Conservation (phyloP, 1,284 basidiomycete genomes). For the Cutaneotrichosporon dermatis region DNA sequence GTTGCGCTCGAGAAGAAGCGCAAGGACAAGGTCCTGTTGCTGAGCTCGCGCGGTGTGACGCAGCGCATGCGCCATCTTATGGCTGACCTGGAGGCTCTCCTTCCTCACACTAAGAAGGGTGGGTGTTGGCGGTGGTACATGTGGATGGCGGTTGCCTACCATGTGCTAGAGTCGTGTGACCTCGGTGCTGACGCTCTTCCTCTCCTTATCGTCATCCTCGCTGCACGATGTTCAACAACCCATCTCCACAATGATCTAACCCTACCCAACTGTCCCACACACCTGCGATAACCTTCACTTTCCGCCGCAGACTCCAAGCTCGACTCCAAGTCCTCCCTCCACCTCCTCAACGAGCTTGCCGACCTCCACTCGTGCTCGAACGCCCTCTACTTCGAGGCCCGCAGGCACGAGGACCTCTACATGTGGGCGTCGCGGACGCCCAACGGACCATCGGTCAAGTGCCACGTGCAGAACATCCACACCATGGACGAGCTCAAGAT, state of each 20-base stretch:
- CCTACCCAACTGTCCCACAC: too few species aligned
- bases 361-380: conserved; percentile 99
- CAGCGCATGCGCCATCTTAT: conserved; percentile 97
- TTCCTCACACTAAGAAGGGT: conserved; percentile 98
- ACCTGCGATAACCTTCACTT: too few species aligned
- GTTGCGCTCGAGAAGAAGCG: conserved; percentile 40
- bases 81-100: conserved; percentile 82
- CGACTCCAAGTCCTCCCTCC: conserved; percentile 92
- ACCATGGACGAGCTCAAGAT: conserved; percentile 99
- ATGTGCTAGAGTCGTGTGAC: too few species aligned
- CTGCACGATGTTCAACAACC: too few species aligned
- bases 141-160: too few species aligned
- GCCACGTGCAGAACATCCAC: conserved; percentile 97
- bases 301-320: conserved; percentile 75
- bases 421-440: conserved; percentile 96
- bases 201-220: too few species aligned
- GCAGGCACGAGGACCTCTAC: conserved; percentile 92
- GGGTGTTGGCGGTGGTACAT: conserved; percentile 26
- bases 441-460: conserved; percentile 93
- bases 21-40: conserved; percentile 70
- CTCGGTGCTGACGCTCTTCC: conserved; percentile 1
- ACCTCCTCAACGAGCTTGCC: conserved; percentile 91
- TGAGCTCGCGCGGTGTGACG: conserved; percentile 91
- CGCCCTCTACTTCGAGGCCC: conserved; percentile 93
- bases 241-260: too few species aligned